Percentiles rank a stretch among this genome's conserved stretches.
Conservation (phyloP, 2,329 filamentous ascomycete species). For the Beauveria varroae region DNA sequence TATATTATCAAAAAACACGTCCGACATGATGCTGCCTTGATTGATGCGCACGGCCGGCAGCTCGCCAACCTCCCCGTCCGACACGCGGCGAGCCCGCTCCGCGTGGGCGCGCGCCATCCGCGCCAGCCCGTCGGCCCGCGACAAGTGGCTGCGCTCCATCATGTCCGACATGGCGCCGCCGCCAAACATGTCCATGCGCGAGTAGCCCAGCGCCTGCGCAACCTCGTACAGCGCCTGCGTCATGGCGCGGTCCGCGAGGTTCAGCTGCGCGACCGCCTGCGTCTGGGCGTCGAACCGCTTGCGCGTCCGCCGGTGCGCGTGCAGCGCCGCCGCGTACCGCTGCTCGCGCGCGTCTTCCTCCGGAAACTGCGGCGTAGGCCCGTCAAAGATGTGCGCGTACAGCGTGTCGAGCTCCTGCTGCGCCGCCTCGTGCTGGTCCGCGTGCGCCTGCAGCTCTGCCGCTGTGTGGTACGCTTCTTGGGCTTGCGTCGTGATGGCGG, state of each 20-base stretch:
- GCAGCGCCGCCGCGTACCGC: slow-evolving; percentile 25
- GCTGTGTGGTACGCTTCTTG: slow-evolving; percentile 30
- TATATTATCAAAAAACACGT: slow-evolving; percentile 49
- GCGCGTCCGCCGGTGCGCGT: slow-evolving; percentile 30
- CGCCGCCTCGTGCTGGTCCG: slow-evolving; percentile 29
- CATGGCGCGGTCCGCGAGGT: slow-evolving; percentile 30
- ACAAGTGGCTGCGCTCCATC: slow-evolving; percentile 46
- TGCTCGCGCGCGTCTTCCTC: slow-evolving; percentile 44
- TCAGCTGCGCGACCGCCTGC: slow-evolving; percentile 33
- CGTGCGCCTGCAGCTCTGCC: slow-evolving; percentile 28
- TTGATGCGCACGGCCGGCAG: slow-evolving; percentile 36
- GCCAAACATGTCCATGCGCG: slow-evolving; percentile 41
- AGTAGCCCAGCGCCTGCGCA: slow-evolving; percentile 33
- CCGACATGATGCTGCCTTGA: slow-evolving; percentile 37
- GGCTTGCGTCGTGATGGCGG: slow-evolving; percentile 32
- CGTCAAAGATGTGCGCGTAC: slow-evolving; percentile 46
- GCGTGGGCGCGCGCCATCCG: slow-evolving; percentile 32
- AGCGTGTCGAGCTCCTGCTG: slow-evolving; percentile 42
- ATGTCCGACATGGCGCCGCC: slow-evolving; percentile 41
- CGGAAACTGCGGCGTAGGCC: slow-evolving; percentile 43
- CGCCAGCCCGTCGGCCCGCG: slow-evolving; percentile 36
- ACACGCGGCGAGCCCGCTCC: slow-evolving; percentile 31
- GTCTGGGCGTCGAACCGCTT: slow-evolving; percentile 30
- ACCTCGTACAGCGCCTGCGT: slow-evolving; percentile 28
- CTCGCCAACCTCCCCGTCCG: slow-evolving; percentile 28